phyloP scores from a whole-genome alignment of 805 yeast genomes.

The Phaffomyces opuntiae region DNA sequence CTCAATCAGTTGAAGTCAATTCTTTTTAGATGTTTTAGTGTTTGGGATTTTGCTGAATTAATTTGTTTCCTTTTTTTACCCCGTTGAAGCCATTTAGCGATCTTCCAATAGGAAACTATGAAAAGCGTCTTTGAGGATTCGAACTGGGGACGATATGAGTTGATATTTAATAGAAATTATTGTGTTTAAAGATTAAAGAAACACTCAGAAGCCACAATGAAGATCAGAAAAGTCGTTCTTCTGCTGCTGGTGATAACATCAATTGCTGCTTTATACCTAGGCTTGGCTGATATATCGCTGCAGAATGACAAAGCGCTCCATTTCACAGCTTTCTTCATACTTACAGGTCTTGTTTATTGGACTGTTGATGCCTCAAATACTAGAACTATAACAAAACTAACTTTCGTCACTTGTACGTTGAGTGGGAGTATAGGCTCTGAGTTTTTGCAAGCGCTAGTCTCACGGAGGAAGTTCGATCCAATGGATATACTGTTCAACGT shows the following conservation, averaged over 20 bases:
- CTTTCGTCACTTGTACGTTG: slow-evolving; percentile 38
- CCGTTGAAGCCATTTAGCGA: background rate
- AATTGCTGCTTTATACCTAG: slow-evolving; percentile 19
- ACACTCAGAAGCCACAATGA: slow-evolving; percentile 8
- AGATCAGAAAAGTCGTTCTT: slow-evolving; percentile 25
- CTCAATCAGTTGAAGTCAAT: too few relatives aligned
- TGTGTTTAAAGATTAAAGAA: too few relatives aligned
- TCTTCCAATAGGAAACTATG: too few relatives aligned
- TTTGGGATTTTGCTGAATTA: background rate
- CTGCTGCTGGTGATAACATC: slow-evolving; percentile 25
- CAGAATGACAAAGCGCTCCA: slow-evolving; percentile 48
- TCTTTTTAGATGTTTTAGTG: background rate
- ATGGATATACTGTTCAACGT: slow-evolving; percentile 37
- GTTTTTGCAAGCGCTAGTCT: slow-evolving; percentile 39
- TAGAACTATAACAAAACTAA: slow-evolving; percentile 26
- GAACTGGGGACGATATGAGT: background rate
- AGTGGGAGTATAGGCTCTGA: slow-evolving; percentile 46
- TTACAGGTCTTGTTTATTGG: slow-evolving; percentile 44
- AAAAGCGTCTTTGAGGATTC: background rate
- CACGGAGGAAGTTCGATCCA: slow-evolving; percentile 40
- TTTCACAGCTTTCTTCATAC: slow-evolving; percentile 36
- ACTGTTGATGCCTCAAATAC: slow-evolving; percentile 32
- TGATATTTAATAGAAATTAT: too few relatives aligned
- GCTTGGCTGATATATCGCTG: slow-evolving; percentile 30
- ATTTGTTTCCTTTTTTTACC: background rate